These are phyloP conservation scores for Curvularia sp. DNA, from an alignment of 2,329 filamentous ascomycete species.

Conservation along the genomic window DNA sequence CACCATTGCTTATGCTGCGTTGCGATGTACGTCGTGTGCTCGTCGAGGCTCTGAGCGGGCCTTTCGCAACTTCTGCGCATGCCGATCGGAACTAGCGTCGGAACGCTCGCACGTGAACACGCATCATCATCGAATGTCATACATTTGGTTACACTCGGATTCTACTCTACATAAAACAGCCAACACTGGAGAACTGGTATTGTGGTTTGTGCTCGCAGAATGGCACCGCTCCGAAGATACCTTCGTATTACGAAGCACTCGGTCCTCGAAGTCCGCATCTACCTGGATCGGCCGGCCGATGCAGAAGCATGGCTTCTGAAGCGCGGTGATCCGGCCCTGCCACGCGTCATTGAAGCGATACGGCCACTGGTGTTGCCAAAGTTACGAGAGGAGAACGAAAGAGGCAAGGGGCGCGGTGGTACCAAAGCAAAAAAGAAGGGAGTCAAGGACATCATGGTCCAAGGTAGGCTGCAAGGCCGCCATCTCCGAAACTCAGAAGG, in stretches of 20 bases:
- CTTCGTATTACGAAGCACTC: conserved; percentile 91
- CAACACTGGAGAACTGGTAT: not conserved
- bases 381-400: conserved; percentile 80
- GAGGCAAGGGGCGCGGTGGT: conserved; percentile 66
- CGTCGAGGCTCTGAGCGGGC: not conserved
- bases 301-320: conserved; percentile 84
- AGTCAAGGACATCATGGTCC: conserved; percentile 85
- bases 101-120: conserved; percentile 31
- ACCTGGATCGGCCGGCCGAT: conserved; percentile 88
- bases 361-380: conserved; percentile 89
- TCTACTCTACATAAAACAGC: not conserved
- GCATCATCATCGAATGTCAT: conserved; percentile 19
- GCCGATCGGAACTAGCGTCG: conserved; percentile 21
- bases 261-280: conserved; percentile 95
- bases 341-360: conserved; percentile 82
- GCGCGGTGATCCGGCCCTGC: conserved; percentile 75
- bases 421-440: conserved; percentile 72
- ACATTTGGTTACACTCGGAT: not conserved
- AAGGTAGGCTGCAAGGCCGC: conserved; percentile 64
- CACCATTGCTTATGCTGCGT: conserved; percentile 49
- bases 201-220: conserved; percentile 47
- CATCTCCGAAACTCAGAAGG: not conserved
- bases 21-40: conserved; percentile 5
- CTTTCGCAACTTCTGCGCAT: conserved; percentile 12
- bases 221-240: conserved; percentile 90